Base-by-base conservation (phyloP, 495 filamentous ascomycete genomes). In the Durotheca rogersii region DNA sequence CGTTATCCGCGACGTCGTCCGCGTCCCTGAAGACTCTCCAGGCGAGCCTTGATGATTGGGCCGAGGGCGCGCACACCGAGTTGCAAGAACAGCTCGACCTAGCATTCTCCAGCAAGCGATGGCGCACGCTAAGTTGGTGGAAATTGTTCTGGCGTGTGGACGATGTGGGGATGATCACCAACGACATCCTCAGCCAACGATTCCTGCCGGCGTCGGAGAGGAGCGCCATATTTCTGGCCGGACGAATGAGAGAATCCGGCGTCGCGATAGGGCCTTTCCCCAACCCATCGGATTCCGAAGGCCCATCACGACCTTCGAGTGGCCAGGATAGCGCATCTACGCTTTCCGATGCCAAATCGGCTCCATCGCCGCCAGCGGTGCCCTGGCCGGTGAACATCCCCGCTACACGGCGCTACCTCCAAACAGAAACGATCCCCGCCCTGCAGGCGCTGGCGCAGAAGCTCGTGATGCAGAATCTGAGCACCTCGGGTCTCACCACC, bases 131-230 rank as follows among this genome's bases (percentile, higher is more conserved):
- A 1, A 77, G 79, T 7, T 98, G 92, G 93, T 97, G 88, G 88
- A 95, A 94, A 64, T 81, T 98, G 9, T 84, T 95, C 61, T 96
- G 90, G 89, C 84, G 86, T 9, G 88, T 89, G 35, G 93, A 97
- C 65, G 92, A 97, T 56, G 89, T 98, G 30, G 76, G 78, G 20
- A 84, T 88, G 77, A 81, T 93, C 36, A 80, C 86, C 1, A 81
- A 82, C 2, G 87, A 94, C 50, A 82, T 96, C 42, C 67, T 96
- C 2, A 76, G 81, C 27, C 77, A 74, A 37, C 74, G 76, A n/a
- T 96, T 90, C 67, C 78, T 98, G 2, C 74, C 77, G 2, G 73
- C 77, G 11, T 82, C 90, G 0, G 91, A 96, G 61, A 83, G 81
- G 47, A 80, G 78, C 41, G 71, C 87, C 32, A 82, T 94, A 41